phyloP scores from a whole-genome alignment of 139 green algal genomes.

The Coccomyxa sp. region DNA sequence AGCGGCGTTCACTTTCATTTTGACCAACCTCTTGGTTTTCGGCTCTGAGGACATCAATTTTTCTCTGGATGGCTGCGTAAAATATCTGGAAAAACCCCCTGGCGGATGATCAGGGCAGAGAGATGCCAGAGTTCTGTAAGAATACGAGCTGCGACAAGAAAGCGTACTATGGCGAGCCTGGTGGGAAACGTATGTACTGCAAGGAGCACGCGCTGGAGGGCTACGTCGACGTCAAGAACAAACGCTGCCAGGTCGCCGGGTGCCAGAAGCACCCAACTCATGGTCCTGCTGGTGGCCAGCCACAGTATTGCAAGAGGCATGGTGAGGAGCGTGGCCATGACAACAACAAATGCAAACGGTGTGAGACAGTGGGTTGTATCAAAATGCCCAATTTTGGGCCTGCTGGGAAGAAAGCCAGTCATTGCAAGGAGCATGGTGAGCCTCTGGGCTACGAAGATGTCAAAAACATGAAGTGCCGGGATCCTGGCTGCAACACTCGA shows the following conservation, averaged over 20 bases:
- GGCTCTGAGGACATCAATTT: background rate
- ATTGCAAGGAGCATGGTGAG: background rate
- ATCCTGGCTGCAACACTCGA: background rate
- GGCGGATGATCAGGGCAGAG: background rate
- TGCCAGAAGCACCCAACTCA: background rate
- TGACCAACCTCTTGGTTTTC: background rate
- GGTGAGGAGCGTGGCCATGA: background rate
- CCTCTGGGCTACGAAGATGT: background rate
- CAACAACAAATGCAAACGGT: background rate
- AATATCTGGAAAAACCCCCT: background rate
- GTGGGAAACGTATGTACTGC: background rate
- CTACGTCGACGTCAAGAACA: background rate
- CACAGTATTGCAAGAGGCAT: background rate
- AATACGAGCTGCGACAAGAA: background rate
- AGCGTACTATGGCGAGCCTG: background rate
- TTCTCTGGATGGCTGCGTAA: background rate
- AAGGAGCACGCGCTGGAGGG: background rate
- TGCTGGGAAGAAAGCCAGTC: background rate
- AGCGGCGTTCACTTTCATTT: background rate
- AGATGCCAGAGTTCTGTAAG: background rate
- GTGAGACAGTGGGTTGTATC: background rate
- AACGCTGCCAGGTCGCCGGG: background rate
- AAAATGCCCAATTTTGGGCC: background rate
- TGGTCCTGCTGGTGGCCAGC: background rate
- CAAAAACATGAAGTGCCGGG: background rate